Evolutionary conservation across 768 basidiomycete genomes (phyloP).

Genomic region (Xanthoconium stramineum): DNA sequence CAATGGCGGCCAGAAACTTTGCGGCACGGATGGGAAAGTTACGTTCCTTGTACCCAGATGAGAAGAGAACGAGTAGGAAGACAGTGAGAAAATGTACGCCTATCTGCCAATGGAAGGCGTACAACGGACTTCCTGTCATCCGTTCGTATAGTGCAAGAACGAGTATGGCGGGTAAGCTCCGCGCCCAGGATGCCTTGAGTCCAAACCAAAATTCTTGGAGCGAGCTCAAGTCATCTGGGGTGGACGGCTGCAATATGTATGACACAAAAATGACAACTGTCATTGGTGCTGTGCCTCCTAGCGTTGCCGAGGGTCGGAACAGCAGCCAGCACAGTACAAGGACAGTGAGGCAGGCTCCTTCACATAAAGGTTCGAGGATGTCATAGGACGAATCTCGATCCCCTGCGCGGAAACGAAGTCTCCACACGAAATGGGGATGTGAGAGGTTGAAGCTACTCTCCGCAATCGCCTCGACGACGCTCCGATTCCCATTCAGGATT

Average conservation of each 20-base stretch:
- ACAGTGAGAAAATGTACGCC: too few relatives aligned
- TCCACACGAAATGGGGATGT: neutral
- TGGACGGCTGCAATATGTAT: too few relatives aligned
- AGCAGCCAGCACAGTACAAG: neutral
- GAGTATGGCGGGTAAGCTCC: too few relatives aligned
- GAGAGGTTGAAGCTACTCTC: constrained; percentile 1
- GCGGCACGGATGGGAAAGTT: neutral
- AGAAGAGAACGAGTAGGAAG: neutral
- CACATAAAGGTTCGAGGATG: neutral
- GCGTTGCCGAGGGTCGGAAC: neutral
- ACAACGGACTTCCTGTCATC: too few relatives aligned
- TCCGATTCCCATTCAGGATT: neutral
- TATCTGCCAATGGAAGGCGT: too few relatives aligned
- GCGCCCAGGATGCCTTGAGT: too few relatives aligned
- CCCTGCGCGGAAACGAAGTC: neutral
- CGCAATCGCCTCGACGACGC: neutral
- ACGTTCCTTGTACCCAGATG: too few relatives aligned
- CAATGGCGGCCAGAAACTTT: neutral
- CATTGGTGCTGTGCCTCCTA: too few relatives aligned
- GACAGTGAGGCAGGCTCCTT: neutral
- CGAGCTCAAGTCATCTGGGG: too few relatives aligned
- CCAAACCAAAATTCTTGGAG: too few relatives aligned
- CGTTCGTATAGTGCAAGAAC: too few relatives aligned
- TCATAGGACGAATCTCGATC: neutral
- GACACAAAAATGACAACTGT: too few relatives aligned